A percentile compares a stretch with the other conserved stretches of the same genome.
Conservation (phyloP, 129 eudicot species). For the Pseudognaphalium luteoalbum region DNA sequence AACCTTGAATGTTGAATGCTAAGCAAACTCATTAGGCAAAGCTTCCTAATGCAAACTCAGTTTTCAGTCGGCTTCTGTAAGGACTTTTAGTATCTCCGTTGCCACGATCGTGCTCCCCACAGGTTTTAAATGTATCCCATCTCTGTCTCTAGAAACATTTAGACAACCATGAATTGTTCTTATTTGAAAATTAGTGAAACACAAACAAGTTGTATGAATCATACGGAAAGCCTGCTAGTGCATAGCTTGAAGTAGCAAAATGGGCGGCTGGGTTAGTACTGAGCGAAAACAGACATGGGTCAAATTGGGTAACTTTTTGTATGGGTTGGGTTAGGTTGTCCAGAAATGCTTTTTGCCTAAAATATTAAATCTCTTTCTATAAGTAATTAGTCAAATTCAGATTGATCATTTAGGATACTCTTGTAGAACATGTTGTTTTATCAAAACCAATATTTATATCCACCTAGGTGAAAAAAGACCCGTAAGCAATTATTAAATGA, state of each 20-base stretch:
- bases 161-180: background rate
- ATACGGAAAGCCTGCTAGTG: no score
- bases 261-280: no score
- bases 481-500: background rate
- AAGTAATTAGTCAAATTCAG: no score
- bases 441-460: background rate
- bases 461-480: background rate
- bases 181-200: background rate
- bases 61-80: background rate
- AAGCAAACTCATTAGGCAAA: conserved; percentile 1
- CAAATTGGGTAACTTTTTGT: no score
- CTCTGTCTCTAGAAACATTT: background rate
- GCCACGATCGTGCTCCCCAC: background rate
- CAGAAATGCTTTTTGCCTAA: no score
- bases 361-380: no score
- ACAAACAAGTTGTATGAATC: no score
- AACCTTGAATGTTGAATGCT: background rate
- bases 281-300: no score
- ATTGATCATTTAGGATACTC: background rate
- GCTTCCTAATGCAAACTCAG: background rate
- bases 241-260: no score
- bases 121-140: background rate
- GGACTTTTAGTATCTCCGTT: background rate
- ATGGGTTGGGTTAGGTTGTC: no score
- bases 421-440: background rate